Percentiles rank a stretch among this genome's conserved stretches.
Conservation (phyloP, 352 stramenopile genomes). For the Phytophthora pinifolia region DNA sequence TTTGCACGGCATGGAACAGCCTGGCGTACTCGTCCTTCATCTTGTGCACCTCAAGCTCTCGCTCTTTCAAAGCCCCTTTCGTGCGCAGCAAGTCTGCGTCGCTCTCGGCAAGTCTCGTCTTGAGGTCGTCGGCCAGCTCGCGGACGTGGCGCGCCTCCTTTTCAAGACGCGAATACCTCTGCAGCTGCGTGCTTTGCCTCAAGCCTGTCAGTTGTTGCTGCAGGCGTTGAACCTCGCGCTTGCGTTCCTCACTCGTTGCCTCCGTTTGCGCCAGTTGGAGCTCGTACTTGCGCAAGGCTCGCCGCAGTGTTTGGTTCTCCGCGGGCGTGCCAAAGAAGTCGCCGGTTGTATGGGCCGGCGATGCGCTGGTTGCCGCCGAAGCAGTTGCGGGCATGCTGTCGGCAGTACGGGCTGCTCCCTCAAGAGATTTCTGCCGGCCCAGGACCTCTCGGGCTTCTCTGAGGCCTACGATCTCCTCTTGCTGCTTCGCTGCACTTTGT, state of each 20-base stretch:
- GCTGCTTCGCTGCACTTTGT: slow-evolving; percentile 17
- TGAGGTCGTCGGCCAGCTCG: slow-evolving; percentile 32
- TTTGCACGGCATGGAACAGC: slow-evolving; percentile 66
- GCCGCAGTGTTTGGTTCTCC: slow-evolving; percentile 53
- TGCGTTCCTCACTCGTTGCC: slow-evolving; percentile 41
- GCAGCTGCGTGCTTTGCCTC: slow-evolving; percentile 51
- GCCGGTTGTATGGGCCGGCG: slow-evolving; percentile 15
- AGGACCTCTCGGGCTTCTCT: slow-evolving; percentile 18
- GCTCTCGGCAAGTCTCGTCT: slow-evolving; percentile 30
- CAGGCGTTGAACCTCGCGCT: slow-evolving; percentile 41
- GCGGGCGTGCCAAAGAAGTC: slow-evolving; percentile 38
- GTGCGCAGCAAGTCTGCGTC: slow-evolving; percentile 59
- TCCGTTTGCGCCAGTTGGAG: slow-evolving; percentile 45
- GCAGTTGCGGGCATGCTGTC: background rate
- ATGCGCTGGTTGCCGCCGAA: background rate
- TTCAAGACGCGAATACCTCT: slow-evolving; percentile 50
- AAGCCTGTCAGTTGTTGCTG: slow-evolving; percentile 55
- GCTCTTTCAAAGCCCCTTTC: slow-evolving; percentile 51
- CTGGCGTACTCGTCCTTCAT: slow-evolving; percentile 81
- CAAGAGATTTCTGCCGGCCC: slow-evolving; percentile 19
- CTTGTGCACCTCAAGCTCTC: slow-evolving; percentile 42
- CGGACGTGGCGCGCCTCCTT: slow-evolving; percentile 44
- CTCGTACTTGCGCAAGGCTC: slow-evolving; percentile 58
- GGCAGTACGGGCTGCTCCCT: background rate
- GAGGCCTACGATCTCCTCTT: slow-evolving; percentile 21